Evolutionary conservation across 2,329 filamentous ascomycete species (phyloP).

Genomic region (Arthrobotrys musiformis): DNA sequence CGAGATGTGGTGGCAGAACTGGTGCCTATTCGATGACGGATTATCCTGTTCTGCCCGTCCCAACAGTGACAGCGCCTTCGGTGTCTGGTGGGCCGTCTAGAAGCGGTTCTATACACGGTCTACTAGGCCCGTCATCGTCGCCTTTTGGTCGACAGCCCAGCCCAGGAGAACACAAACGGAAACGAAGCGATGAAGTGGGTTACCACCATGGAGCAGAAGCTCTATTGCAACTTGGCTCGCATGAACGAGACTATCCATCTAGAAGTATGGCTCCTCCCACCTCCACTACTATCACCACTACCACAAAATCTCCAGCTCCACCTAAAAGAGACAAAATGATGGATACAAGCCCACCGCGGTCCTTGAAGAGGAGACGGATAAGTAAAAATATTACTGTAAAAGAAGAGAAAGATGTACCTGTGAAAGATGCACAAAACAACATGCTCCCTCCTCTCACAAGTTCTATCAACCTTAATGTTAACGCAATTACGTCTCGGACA

Average conservation of each 20-base stretch:
- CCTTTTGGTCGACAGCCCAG: conserved; percentile 25
- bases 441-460: conserved; percentile 20
- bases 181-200: conserved; percentile 54
- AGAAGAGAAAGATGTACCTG: conserved; percentile 48
- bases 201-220: conserved; percentile 58
- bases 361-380: conserved; percentile 44
- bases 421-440: conserved; percentile 48
- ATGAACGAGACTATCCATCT: conserved; percentile 52
- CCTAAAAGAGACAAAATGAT: conserved; percentile 25
- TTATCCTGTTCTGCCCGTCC: conserved; percentile 56
- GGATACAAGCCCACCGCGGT: conserved; percentile 13
- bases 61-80: conserved; percentile 55
- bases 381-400: conserved; percentile 11
- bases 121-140: conserved; percentile 41
- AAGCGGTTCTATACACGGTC: conserved; percentile 47
- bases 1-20: conserved; percentile 64
- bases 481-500: conserved; percentile 51
- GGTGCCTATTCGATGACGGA: conserved; percentile 58
- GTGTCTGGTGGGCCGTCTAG: conserved; percentile 50
- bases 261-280: conserved; percentile 49
- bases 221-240: conserved; percentile 58
- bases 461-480: conserved; percentile 54
- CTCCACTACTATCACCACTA: conserved; percentile 27
- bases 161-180: conserved; percentile 44
- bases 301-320: conserved; percentile 4